These are phyloP conservation scores for Penicillium sp. DNA, from an alignment of 2,329 filamentous ascomycete species.

Conservation along the genomic window DNA sequence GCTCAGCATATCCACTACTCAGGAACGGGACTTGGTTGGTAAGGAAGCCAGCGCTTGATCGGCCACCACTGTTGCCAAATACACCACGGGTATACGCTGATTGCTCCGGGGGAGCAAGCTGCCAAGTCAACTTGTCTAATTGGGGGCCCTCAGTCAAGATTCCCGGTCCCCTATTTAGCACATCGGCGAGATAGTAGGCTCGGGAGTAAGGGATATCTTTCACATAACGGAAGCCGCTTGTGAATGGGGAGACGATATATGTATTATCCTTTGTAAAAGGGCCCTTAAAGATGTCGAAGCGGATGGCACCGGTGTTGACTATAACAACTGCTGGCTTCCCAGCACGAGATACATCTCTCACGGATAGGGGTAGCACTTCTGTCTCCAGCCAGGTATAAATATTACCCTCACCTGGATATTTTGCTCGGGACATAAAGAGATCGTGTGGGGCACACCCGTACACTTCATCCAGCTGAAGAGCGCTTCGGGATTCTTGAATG, in stretches of 20 bases:
- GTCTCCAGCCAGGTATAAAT: conserved; percentile 74
- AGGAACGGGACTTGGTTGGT: too few relatives aligned
- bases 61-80: too few relatives aligned
- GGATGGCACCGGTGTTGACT: conserved; percentile 84
- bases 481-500: conserved; percentile 61
- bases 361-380: too few relatives aligned
- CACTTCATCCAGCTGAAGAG: conserved; percentile 60
- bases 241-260: conserved; percentile 80
- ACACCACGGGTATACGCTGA: conserved; percentile 25
- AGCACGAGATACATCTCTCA: conserved; percentile 53
- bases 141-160: too few relatives aligned
- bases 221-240: conserved; percentile 65
- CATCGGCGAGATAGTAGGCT: too few relatives aligned
- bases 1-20: too few relatives aligned
- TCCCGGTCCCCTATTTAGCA: too few relatives aligned
- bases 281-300: conserved; percentile 92
- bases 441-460: conserved; percentile 77
- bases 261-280: conserved; percentile 80
- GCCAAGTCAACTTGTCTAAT: too few relatives aligned
- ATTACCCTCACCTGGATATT: conserved; percentile 64
- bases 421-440: conserved; percentile 70
- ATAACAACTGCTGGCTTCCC: conserved; percentile 62
- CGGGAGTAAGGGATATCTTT: conserved; percentile 80
- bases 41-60: too few relatives aligned
- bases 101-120: conserved; percentile 42